phyloP scores from a whole-genome alignment of 2,329 filamentous ascomycete genomes.

The Penicillium sp. region DNA sequence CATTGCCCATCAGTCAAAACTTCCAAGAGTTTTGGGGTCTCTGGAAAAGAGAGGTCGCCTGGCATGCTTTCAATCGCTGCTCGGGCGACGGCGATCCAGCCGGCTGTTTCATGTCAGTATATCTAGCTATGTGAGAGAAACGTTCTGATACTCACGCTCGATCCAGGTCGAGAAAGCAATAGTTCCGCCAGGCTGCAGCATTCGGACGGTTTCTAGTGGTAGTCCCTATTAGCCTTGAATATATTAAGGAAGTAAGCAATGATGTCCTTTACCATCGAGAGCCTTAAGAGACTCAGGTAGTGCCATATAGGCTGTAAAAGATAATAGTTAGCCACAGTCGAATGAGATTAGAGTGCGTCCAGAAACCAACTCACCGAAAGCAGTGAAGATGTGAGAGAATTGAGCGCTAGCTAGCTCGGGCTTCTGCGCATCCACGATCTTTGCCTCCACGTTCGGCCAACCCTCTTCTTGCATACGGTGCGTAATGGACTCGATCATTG shows the following conservation, averaged over 20 bases:
- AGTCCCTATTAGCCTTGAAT: neutral
- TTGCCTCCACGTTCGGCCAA: slow-evolving; percentile 49
- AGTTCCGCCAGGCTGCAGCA: slow-evolving; percentile 35
- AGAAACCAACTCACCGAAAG: slow-evolving; percentile 38
- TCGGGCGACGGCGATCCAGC: slow-evolving; percentile 28
- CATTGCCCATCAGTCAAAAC: slow-evolving; percentile 21
- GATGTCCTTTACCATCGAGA: slow-evolving; percentile 32
- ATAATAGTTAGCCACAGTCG: neutral
- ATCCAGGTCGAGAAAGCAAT: slow-evolving; percentile 38
- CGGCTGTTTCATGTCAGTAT: slow-evolving; percentile 16
- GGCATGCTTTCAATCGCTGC: slow-evolving; percentile 27
- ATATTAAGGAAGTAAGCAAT: neutral
- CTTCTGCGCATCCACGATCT: slow-evolving; percentile 49
- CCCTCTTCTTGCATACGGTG: slow-evolving; percentile 40
- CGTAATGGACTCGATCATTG: slow-evolving; percentile 44
- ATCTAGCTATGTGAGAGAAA: neutral
- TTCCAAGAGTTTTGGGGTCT: slow-evolving; percentile 17
- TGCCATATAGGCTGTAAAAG: slow-evolving; percentile 40
- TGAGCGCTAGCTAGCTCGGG: slow-evolving; percentile 39
- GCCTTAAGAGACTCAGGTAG: slow-evolving; percentile 44
- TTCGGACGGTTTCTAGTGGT: slow-evolving; percentile 29
- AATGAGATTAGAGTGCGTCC: neutral
- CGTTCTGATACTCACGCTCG: slow-evolving; percentile 22
- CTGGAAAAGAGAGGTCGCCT: slow-evolving; percentile 26
- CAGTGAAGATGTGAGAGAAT: slow-evolving; percentile 48